phyloP scores from a whole-genome alignment of 495 filamentous ascomycete genomes.

The Pseudoneurospora amorphoporcata region DNA sequence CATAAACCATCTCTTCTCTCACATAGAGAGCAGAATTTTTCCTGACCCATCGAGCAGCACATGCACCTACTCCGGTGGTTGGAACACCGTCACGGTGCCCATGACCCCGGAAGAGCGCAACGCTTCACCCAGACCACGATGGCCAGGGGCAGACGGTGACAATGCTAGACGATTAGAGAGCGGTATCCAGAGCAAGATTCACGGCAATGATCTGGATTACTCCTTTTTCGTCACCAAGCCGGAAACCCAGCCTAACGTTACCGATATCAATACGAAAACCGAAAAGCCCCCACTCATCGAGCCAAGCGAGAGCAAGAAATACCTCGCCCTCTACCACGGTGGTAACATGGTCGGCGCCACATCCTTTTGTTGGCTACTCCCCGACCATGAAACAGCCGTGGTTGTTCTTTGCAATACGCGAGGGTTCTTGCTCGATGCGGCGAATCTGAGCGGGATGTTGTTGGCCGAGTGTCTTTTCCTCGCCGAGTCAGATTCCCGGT shows the following conservation, averaged over 20 bases:
- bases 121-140: background rate
- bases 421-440: conserved; percentile 9
- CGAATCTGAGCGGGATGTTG: conserved; percentile 10
- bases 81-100: conserved; percentile 2
- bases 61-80: conserved; percentile 8
- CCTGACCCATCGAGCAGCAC: background rate
- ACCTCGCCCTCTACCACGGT: conserved; percentile 13
- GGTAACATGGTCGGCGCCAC: conserved; percentile 19
- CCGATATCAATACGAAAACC: background rate
- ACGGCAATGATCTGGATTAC: background rate
- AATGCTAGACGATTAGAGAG: conserved; percentile 5
- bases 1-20: background rate
- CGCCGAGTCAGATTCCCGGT: too few species aligned
- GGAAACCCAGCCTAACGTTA: too few species aligned
- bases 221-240: background rate
- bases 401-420: conserved; percentile 15
- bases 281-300: background rate
- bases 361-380: conserved; percentile 8
- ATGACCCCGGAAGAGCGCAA: background rate
- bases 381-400: conserved; percentile 1
- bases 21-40: background rate
- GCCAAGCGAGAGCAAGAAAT: background rate
- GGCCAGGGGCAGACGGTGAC: conserved; percentile 13
- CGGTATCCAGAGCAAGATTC: background rate
- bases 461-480: conserved; percentile 3